Base-by-base conservation (phyloP, 208 protist species). In the Leishmania braziliensis region DNA sequence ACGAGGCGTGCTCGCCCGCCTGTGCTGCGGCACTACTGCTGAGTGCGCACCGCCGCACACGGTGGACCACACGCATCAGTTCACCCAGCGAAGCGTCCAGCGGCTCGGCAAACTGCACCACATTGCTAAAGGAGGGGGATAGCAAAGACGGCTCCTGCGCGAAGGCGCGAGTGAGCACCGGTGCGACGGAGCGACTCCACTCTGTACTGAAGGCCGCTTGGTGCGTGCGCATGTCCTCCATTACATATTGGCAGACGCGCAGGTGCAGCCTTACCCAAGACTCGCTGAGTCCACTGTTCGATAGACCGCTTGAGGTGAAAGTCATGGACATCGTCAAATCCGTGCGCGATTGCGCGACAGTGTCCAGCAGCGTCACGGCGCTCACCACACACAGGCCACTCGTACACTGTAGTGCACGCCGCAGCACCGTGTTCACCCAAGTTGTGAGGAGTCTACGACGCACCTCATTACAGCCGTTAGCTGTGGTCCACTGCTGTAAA, bases 121-220 rank as follows among this genome's bases (percentile, higher is more conserved):
- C 33, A 8, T 48, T 78, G 51, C 68, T 53, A 26, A 80, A 81
- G 20, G 58, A 48, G 18, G 69, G 48, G 12, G 80, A 80, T 20
- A 85, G 77, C 58, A 80, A 76, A n/a, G 80, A 65, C 18, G 84
- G 84, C 77, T 88, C 84, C 8, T 66, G 77, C 1, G 80, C 62
- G 51, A 85, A 79, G 29, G 77, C 80, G 18, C 66, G 77, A 18
- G 60, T 56, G 36, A 88, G 77, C 50, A 77, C 77, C 36, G 70
- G 77, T 20, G n/a, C 54, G 5, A 88, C 84, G 43, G 16, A 51
- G 23, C 51, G 26, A 26, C 63, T 26, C 84, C 84, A 88, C 29
- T 53, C 58, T 48, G 33, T 43, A 20, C 73, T 68, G 8, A 81
- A 51, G 23, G 50, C 36, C 1, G 73, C 53, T 26, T 79, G 69